phyloP scores from a whole-genome alignment of 1,284 basidiomycete genomes.

The Caloboletus inedulis region DNA sequence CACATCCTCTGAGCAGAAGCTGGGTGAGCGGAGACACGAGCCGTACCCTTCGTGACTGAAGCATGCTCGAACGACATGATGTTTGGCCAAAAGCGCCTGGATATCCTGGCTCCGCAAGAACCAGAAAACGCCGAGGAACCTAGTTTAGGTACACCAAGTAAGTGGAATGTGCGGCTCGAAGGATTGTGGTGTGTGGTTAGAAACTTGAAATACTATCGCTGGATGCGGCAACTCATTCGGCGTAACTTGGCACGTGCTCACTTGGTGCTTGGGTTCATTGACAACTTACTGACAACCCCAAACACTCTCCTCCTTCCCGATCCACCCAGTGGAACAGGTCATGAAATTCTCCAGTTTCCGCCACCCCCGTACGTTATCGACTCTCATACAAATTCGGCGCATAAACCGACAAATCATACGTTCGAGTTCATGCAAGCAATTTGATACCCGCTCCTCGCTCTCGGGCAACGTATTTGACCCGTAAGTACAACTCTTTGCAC shows the following conservation, averaged over 20 bases:
- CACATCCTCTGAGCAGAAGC: background rate
- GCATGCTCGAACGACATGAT: constrained; percentile 77
- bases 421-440: background rate
- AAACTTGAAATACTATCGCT: background rate
- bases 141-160: background rate
- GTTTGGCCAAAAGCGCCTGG: background rate
- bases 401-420: background rate
- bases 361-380: background rate
- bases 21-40: background rate
- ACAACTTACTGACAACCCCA: too few relatives aligned
- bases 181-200: background rate
- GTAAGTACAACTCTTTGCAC: background rate
- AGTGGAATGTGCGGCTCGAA: background rate
- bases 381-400: background rate
- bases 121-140: background rate
- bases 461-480: background rate
- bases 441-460: background rate
- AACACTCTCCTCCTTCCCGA: too few relatives aligned
- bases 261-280: too few relatives aligned
- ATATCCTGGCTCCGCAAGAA: background rate
- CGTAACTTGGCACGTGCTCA: background rate
- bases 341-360: background rate
- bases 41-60: constrained; percentile 71
- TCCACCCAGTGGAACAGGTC: background rate
- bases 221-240: too few relatives aligned